Base-by-base conservation (phyloP, 2,329 filamentous ascomycete genomes). In the Colletotrichum siamense region DNA sequence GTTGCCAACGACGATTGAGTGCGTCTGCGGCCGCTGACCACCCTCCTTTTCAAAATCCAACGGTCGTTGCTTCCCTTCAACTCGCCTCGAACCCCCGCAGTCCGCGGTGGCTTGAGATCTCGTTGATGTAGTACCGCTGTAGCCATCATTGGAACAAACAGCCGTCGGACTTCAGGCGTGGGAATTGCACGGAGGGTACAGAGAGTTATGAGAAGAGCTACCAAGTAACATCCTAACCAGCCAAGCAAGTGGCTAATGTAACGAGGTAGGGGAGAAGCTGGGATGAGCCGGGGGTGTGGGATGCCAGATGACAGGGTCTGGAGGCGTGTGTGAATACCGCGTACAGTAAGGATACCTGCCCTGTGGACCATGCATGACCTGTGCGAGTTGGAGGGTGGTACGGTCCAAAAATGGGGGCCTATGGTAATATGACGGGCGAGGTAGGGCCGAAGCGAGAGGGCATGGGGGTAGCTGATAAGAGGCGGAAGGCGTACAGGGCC, bases 201-300 rank as follows among this genome's bases (percentile, higher is more conserved):
- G 6, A 55, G 9, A 62, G 61, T 34, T 49, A 26, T 59, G 26
- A 26, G 34, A 28, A 63, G 39, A 34, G 12, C 57, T 24, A 55
- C 18, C 52, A 26, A 69, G 69, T 49, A 26, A 65, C 55, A 28
- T 59, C 22, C 32, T 64, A 39, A 22, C n/a, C 49, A 24, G 67
- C 68, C 67, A 74, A 71, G 72, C 68, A 75, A 71, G 68, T 75
- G 68, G 68, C 69, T 26, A 63, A 63, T 73, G 69, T 73, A 73
- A 73, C 64, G 59, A 65, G 36, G 70, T 36, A 69, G 32, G 55
- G 70, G 18, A 57, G 63, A 55, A 71, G 59, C 70, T 73, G 57
- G 73, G 73, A 73, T 73, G 57, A 67, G 64, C 28, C 49, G 32
- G 70, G 69, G 69, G 72, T 39, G 68, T 66, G 61, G 44, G 59